Evolutionary conservation across 306 rosid species (phyloP), one percentile per base, ranked within the genome.

Genomic region (Calophaca sinica): DNA sequence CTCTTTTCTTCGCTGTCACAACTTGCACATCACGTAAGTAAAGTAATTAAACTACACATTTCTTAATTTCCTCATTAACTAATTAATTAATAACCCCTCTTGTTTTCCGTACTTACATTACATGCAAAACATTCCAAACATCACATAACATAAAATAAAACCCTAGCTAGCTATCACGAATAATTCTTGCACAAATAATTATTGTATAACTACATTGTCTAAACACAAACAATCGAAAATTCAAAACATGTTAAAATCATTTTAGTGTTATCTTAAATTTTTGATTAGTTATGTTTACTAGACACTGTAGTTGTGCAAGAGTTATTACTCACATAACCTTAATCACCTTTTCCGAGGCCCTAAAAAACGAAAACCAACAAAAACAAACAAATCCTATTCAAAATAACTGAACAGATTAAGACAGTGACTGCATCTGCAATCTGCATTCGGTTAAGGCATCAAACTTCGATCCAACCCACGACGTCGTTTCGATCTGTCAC

Each of bases 401-500:
- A 75, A 55, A 41, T 3, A 74, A 54, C 35, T 51, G 35, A 76
- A 66, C 57, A n/a, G 3, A 49, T 35, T 46, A 10, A 2, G 55
- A 36, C 26, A 20, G 26, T 1, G 26, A 20, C 26, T 20, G 26
- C 26, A 20, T 20, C 26, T 20, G 26, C 26, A 20, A 20, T 20
- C 26, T 20, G 0, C 26, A 20, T 20, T 20, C 1, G 26, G 26
- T 20, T 20, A 20, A 20, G 26, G 26, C 26, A 20, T 20, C 26
- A 20, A 33, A 33, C 36, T 33, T 33, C 36, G 4, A 33, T 20
- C 26, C 26, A 20, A 20, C 1, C 88, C 86, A 39, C 97, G 96
- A 11, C 97, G 83, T 8, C 99, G 72, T 79, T 94, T 94, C 1
- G 97, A 94, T 74, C 91, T 81, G 13, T 92, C 97, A 10, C 62